phyloP scores from a whole-genome alignment of 2,329 filamentous ascomycete genomes.

The Curvularia spicifera region DNA sequence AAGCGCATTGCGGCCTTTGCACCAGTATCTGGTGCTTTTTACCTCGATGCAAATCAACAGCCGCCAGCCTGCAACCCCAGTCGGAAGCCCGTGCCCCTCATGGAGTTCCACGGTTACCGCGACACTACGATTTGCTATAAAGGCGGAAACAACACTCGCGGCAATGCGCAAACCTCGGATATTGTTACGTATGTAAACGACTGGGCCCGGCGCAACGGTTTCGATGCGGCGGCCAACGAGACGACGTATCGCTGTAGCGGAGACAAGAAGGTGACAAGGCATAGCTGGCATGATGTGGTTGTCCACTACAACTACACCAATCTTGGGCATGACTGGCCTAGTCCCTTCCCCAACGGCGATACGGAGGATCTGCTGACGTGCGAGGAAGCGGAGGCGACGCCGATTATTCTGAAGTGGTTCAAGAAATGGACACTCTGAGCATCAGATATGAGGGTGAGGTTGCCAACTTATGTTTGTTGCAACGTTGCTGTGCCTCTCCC shows the following conservation, averaged over 20 bases:
- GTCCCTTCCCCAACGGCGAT: slow-evolving; percentile 38
- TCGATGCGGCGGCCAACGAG: slow-evolving; percentile 33
- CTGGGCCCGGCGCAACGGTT: slow-evolving; percentile 49
- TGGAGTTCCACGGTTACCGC: slow-evolving; percentile 54
- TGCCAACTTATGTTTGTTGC: no score
- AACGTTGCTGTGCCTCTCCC: no score
- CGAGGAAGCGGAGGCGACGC: slow-evolving; percentile 39
- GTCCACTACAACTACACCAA: slow-evolving; percentile 51
- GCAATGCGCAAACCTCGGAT: slow-evolving; percentile 27
- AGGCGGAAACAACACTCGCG: slow-evolving; percentile 41
- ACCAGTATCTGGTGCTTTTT: slow-evolving; percentile 56
- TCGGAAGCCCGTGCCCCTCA: slow-evolving; percentile 46
- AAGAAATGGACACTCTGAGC: slow-evolving; percentile 33
- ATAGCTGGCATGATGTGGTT: slow-evolving; percentile 41
- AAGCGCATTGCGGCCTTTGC: slow-evolving; percentile 59
- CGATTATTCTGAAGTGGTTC: slow-evolving; percentile 44
- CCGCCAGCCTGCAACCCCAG: slow-evolving; percentile 37
- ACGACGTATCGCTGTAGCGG: slow-evolving; percentile 40
- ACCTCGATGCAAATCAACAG: slow-evolving; percentile 40
- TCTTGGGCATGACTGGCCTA: slow-evolving; percentile 53
- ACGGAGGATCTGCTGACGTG: slow-evolving; percentile 36
- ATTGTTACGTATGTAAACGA: slow-evolving; percentile 43
- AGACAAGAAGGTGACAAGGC: slow-evolving; percentile 35
- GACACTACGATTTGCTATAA: slow-evolving; percentile 53
- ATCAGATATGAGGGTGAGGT: background rate